These are phyloP conservation scores for Trichophaea hybrida DNA, from an alignment of 2,329 filamentous ascomycete species.

Conservation along the genomic window DNA sequence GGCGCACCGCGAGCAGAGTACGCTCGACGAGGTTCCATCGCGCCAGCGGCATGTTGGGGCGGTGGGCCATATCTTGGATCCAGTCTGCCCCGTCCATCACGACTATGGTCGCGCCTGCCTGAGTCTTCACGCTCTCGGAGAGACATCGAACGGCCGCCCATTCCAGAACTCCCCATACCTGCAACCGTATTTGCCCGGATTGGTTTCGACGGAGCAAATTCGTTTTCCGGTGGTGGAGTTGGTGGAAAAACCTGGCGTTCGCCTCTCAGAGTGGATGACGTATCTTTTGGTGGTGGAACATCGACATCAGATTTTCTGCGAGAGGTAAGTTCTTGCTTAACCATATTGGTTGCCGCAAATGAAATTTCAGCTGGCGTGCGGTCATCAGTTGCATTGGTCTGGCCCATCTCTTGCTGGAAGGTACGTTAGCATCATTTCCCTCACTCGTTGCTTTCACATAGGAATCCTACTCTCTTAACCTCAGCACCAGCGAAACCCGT, in stretches of 20 bases:
- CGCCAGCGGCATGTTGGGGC: conserved; percentile 15
- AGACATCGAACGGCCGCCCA: neutral
- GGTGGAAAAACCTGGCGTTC: conserved; percentile 62
- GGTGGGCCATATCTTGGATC: conserved; percentile 9
- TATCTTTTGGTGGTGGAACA: conserved; percentile 45
- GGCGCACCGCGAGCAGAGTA: conserved; percentile 29
- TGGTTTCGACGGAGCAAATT: conserved; percentile 32
- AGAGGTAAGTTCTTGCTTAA: conserved; percentile 57
- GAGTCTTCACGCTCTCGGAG: neutral
- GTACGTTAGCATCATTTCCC: conserved; percentile 4
- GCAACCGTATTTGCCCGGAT: conserved; percentile 21
- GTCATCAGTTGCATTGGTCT: conserved; percentile 47
- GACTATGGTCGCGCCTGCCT: conserved; percentile 1
- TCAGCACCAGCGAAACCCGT: conserved; percentile 69
- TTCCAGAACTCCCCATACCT: conserved; percentile 4
- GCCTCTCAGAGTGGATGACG: conserved; percentile 51
- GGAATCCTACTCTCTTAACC: conserved; percentile 51
- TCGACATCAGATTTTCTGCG: conserved; percentile 16
- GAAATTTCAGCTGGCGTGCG: conserved; percentile 72
- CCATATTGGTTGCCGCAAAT: conserved; percentile 82
- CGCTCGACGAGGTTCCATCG: conserved; percentile 21
- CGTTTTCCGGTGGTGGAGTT: conserved; percentile 90
- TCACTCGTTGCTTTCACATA: neutral
- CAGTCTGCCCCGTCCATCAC: conserved; percentile 29
- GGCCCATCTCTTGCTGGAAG: conserved; percentile 14